A percentile compares a stretch with the other conserved stretches of the same genome.
Conservation (phyloP, 805 yeast genomes). For the Metschnikowia cerradonensis region DNA sequence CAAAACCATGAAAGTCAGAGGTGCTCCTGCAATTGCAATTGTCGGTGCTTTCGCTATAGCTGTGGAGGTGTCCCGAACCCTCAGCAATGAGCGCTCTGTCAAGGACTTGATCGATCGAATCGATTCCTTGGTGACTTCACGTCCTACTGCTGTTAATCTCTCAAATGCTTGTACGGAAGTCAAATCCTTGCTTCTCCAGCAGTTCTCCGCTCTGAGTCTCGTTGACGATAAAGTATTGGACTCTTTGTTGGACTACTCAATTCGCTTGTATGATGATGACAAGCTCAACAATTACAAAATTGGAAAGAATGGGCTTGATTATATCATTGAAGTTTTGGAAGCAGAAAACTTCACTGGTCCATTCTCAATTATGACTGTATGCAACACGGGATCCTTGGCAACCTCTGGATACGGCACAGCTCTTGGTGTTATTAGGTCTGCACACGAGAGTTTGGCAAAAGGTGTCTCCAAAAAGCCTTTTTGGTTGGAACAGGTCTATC, state of each 20-base stretch:
- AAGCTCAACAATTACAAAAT: conserved; percentile 70
- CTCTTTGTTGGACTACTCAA: conserved; percentile 42
- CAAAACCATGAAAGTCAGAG: conserved; percentile 88
- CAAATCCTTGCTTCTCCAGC: conserved; percentile 26
- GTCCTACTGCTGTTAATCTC: conserved; percentile 96
- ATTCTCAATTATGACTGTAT: conserved; percentile 82
- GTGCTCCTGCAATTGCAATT: conserved; percentile 98
- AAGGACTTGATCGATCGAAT: conserved; percentile 44
- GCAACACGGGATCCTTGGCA: conserved; percentile 95
- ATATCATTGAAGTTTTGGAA: conserved; percentile 46
- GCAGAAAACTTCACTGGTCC: conserved; percentile 54
- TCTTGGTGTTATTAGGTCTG: conserved; percentile 80
- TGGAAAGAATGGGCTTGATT: conserved; percentile 78
- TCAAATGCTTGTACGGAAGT: conserved; percentile 66
- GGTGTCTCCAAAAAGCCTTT: conserved; percentile 29
- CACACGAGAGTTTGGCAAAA: conserved; percentile 43
- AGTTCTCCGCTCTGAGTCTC: conserved; percentile 12
- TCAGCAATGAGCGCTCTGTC: conserved; percentile 24
- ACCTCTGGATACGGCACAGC: conserved; percentile 99
- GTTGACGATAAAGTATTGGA: conserved; percentile 24
- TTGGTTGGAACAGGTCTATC: conserved; percentile 67
- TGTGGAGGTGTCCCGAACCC: conserved; percentile 52
- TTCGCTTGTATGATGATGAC: conserved; percentile 67
- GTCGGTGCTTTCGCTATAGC: conserved; percentile 85
- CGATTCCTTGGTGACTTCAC: conserved; percentile 63